These are phyloP conservation scores for Casuarina equisetifolia DNA, from an alignment of 306 rosid species.

Conservation along the genomic window DNA sequence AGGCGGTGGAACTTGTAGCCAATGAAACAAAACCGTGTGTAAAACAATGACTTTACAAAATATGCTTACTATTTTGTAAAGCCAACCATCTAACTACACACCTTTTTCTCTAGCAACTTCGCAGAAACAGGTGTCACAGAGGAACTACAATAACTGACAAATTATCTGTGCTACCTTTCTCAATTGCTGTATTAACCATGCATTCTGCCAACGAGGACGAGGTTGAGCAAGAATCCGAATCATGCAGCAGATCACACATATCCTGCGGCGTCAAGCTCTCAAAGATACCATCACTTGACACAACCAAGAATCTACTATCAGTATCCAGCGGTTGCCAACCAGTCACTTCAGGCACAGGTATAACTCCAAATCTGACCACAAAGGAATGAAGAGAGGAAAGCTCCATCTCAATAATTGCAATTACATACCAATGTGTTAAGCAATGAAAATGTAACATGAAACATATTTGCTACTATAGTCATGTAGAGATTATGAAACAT, in stretches of 20 bases:
- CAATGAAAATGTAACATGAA: not conserved
- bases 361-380: slow-evolving; percentile 15
- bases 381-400: not conserved
- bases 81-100: not conserved
- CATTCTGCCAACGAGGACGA: slow-evolving; percentile 3
- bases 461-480: not conserved
- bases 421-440: not conserved
- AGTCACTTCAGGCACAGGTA: slow-evolving; percentile 3
- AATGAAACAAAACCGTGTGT: not conserved
- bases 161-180: slow-evolving; percentile 1
- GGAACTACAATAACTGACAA: slow-evolving; percentile 12
- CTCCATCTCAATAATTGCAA: not conserved
- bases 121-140: not conserved
- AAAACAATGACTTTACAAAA: not conserved
- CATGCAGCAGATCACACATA: not conserved
- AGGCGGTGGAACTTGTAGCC: not conserved
- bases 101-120: not conserved
- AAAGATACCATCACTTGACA: slow-evolving; percentile 9
- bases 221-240: not conserved
- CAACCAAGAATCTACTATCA: slow-evolving; percentile 1
- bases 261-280: slow-evolving; percentile 13
- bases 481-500: too few relatives aligned
- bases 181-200: not conserved
- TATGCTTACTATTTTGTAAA: not conserved
- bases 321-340: not conserved